Base-by-base conservation (phyloP, 768 basidiomycete species). In the Trichaptum fuscoviolaceum region DNA sequence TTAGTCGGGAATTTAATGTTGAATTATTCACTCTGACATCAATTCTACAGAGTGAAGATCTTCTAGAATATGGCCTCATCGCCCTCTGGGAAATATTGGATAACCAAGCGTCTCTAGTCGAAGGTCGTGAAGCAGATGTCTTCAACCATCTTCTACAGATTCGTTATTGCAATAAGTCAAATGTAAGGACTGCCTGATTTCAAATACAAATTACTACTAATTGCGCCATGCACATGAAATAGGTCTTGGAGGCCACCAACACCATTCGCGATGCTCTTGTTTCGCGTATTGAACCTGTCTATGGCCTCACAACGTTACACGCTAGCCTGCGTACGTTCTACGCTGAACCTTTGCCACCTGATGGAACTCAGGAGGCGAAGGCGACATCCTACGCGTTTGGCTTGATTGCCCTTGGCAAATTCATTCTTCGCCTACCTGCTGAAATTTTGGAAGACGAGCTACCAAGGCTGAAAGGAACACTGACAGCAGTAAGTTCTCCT, bases 391-490 rank as follows among this genome's bases (percentile, higher is more conserved):
- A 89, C 73, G 91, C 92, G 4, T 95, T 93, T 76, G 93, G 92
- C 5, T 81, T 95, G 64, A 87, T 93, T 69, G 92, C 90, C 0
- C 75, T 95, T 15, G 92, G 91, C 36, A 93, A 91, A 76, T 93
- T 93, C 69, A 87, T 92, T 68, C 75, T 94, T 66, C 86, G 89
- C 36, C 81, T 95, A 20, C 93, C 93, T 18, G 82, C 87, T 1
- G 92, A 94, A 73, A 88, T 95, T 64, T 85, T 94, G 24, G 93
- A 94, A 75, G 93, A 95, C 70, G 93, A 95, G 70, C 74, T 95
- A 57, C 93, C 93, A 57, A 87, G 91, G 42, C 75, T 95, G 64
- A 87, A 86, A 71, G 77, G 74, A 27, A 92, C 92, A 1, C 74
- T 95, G 68, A 89, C 90, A 24, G 78, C 84, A 52, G 92, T 92